Evolutionary conservation across 2,329 filamentous ascomycete species (phyloP), one percentile per base, ranked within the genome.

Genomic region (Albophoma yamanashiensis): DNA sequence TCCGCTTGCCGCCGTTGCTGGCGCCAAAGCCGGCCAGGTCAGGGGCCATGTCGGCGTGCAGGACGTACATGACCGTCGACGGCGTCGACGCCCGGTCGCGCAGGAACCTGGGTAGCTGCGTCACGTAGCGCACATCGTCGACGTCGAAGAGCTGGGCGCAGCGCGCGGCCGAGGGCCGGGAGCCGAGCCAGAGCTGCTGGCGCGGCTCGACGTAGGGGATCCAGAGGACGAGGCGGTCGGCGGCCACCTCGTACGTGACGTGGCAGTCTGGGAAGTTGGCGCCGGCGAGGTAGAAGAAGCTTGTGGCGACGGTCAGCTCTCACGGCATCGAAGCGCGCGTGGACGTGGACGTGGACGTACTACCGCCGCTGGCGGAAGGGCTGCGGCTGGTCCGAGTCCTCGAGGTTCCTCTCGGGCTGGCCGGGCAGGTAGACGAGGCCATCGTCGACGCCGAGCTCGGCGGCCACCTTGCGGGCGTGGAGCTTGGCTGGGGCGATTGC

Each of bases 181-280:
- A 78, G 20, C 88, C 88, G 67, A 82, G 83, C 80, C 82, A 91
- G 56, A 90, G 81, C 14, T 82, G 77, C 65, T 81, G 77, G 20
- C 77, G 78, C 17, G 82, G 83, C 64, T 89, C 83, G 64, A 86
- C 83, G 65, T 84, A 82, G 2, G 89, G 89, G 56, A 93, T 85
- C 82, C 88, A 94, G 36, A 93, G 81, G 6, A 81, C 84, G 60
- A 94, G 80, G 27, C 76, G 74, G 69, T 92, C 88, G 14, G 75
- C 74, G 27, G 69, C 73, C 56, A 85, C 78, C 62, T 85, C 81
- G 66, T 85, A 85, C 2, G 83, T 85, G 40, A 82, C 76, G 56
- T 75, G 74, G 67, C 80, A 84, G 65, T 80, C 79, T 2, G 80
- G 74, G 62, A 84, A 80, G 70, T 84, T 72, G 61, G 76, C 78